Base-by-base conservation (phyloP, 176 grass and related monocot species). In the Zea luxurians region DNA sequence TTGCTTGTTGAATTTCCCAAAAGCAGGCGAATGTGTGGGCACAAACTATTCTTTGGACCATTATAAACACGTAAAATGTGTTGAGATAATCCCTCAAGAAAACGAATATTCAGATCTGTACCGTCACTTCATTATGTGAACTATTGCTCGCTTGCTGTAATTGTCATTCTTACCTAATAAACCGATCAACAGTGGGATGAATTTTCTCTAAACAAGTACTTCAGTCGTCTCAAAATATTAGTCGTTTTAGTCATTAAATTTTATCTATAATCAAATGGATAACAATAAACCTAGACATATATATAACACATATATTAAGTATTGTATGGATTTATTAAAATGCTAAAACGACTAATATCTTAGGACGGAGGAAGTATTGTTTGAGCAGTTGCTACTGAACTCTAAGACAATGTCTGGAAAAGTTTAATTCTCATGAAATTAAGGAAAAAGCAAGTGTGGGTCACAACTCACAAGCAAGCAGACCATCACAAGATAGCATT, bases 1-100 rank as follows among this genome's bases (percentile, higher is more conserved):
- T 75, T 68, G 40, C 64, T 40, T 7, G 57, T 88, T 41, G 35
- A 84, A 16, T 84, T 83, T 68, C 1, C 27, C 73, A 43, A 44
- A 54, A 15, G 60, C 68, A 73, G 61, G 35, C 41, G 48, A 78
- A 47, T 34, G 37, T 75, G 3, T 60, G 8, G 49, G 64, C 15
- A 10, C 38, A 2, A 35, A 44, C n/a, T 78, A 82, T 71, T 82
- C 48, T 80, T 84, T 68, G 13, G 36, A 50, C 11, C 15, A 47
- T 55, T 52, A 37, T 50, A 45, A 9, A 44, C 13, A 44, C 38
- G 4, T 40, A 40, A 54, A 16, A 40, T 59, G 60, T 48, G 60
- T 50, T 50, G 48, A 48, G 36, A 64, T 45, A 47, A 20, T 11
- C 54, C 46, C 48, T 61, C 3, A 61, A 34, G 34, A 60, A 34